These are phyloP conservation scores for Colletotrichum kahawae DNA, from an alignment of 2,329 filamentous ascomycete species.

Conservation along the genomic window DNA sequence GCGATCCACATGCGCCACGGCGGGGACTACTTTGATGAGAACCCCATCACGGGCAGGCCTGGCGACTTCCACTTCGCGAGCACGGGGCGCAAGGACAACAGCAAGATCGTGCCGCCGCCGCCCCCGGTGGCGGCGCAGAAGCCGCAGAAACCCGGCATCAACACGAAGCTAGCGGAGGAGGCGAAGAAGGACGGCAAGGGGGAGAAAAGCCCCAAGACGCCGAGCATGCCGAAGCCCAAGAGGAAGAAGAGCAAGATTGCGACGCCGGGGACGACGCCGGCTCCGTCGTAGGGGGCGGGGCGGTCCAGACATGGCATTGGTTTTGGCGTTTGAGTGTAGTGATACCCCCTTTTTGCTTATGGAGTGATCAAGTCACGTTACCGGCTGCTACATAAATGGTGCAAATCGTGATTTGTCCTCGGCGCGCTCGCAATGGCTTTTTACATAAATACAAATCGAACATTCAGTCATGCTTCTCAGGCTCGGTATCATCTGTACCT, in stretches of 20 bases:
- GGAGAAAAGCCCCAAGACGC: slow-evolving; percentile 49
- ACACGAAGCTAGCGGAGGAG: slow-evolving; percentile 45
- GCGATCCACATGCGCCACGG: slow-evolving; percentile 63
- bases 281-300: neutral
- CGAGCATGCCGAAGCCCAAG: slow-evolving; percentile 47
- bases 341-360: slow-evolving; percentile 17
- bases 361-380: neutral
- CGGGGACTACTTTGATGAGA: slow-evolving; percentile 71
- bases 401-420: neutral
- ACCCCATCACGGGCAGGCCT: slow-evolving; percentile 69
- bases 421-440: neutral
- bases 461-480: neutral
- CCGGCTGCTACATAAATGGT: neutral
- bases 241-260: slow-evolving; percentile 53
- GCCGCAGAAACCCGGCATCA: slow-evolving; percentile 33
- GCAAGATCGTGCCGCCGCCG: slow-evolving; percentile 29
- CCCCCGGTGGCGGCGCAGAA: neutral
- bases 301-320: neutral
- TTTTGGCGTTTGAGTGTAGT: slow-evolving; percentile 2
- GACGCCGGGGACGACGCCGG: slow-evolving; percentile 12
- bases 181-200: slow-evolving; percentile 51
- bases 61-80: slow-evolving; percentile 70
- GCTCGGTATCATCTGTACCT: neutral
- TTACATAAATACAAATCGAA: neutral
- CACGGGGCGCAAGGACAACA: slow-evolving; percentile 56